Conservation (phyloP, 2,329 filamentous ascomycete genomes). For the Albifimbria verrucaria region DNA sequence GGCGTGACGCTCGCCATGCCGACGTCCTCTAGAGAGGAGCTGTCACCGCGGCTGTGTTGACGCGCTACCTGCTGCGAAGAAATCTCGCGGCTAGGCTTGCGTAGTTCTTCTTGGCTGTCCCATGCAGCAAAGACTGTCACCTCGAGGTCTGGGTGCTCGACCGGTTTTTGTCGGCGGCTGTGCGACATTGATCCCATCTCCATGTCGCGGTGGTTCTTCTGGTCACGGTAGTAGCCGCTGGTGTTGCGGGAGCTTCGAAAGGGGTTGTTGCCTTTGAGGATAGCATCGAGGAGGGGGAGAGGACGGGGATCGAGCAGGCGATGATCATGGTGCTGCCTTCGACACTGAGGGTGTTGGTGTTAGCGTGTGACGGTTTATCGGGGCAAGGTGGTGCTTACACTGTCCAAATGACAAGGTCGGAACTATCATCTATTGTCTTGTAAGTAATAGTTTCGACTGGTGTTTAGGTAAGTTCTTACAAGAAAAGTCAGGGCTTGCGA, state of each 20-base stretch:
- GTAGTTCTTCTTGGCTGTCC: neutral
- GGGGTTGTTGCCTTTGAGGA: neutral
- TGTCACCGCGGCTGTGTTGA: too few species aligned
- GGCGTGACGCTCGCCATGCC: too few species aligned
- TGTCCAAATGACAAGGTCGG: constrained; percentile 43
- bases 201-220: neutral
- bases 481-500: constrained; percentile 19
- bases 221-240: neutral
- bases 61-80: too few species aligned
- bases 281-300: constrained; percentile 25
- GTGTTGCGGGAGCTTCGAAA: neutral
- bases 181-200: neutral
- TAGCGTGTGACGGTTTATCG: neutral
- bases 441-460: neutral
- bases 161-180: neutral
- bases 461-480: constrained; percentile 8
- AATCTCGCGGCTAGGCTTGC: neutral
- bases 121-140: neutral
- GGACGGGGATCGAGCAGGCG: constrained; percentile 30
- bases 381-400: constrained; percentile 22
- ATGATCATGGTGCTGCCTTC: constrained; percentile 32
- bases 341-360: constrained; percentile 15
- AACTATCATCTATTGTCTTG: constrained; percentile 23
- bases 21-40: neutral
- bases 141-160: neutral